These are phyloP conservation scores for Penicillium lividum DNA, from an alignment of 495 filamentous ascomycete species.

Conservation along the genomic window DNA sequence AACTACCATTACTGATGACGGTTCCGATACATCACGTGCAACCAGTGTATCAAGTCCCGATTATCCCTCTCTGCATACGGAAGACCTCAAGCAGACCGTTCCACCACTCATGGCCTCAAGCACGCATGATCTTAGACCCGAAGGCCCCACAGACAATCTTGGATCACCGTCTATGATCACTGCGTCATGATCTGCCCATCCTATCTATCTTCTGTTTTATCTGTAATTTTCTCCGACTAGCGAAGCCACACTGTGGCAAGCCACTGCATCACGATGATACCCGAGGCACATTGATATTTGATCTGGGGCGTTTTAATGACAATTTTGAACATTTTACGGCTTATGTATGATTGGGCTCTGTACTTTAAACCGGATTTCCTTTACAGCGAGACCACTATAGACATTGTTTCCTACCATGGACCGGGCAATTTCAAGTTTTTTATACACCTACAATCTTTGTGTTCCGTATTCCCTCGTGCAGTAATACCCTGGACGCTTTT, in stretches of 20 bases:
- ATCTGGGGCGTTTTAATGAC: constrained; percentile 18
- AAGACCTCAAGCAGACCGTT: constrained; percentile 8
- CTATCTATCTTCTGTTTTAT: neutral
- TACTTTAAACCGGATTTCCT: neutral
- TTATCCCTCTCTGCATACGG: constrained; percentile 11
- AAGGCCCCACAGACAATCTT: neutral
- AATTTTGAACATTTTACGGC: neutral
- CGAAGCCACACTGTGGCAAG: constrained; percentile 10
- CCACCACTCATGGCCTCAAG: neutral
- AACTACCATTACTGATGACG: constrained; percentile 33
- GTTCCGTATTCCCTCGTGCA: no score
- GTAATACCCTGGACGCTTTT: no score
- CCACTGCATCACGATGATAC: constrained; percentile 28
- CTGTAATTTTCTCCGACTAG: constrained; percentile 4
- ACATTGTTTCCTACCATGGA: no score
- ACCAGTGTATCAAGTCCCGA: constrained; percentile 37
- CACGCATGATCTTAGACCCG: neutral
- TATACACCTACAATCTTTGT: no score
- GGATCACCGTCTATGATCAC: constrained; percentile 6
- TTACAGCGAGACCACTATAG: neutral
- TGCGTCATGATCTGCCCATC: constrained; percentile 12
- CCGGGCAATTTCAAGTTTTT: no score
- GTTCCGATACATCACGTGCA: constrained; percentile 34
- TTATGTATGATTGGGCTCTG: neutral
- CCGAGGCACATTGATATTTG: constrained; percentile 17